Base-by-base conservation (phyloP, 805 yeast species). In the Huiozyma naganishii region DNA sequence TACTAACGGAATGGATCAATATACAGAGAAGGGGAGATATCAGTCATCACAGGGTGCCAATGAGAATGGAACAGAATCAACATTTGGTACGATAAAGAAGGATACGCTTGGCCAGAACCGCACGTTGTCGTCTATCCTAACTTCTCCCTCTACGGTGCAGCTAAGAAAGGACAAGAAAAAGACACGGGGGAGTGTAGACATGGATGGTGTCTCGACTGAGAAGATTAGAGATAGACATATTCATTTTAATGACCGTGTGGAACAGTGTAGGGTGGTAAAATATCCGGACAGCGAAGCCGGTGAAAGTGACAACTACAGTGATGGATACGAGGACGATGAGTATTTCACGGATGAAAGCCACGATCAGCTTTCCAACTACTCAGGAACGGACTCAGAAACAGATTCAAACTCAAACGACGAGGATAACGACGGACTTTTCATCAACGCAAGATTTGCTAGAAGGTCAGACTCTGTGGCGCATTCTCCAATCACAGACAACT, bases 241-340 rank as follows among this genome's bases (percentile, higher is more conserved):
- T 48, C 97, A 89, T 64, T 92, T 92, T 66, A 92, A 83, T 61
- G 94, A 87, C 59, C 78, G 88, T 43, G 99, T 92, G 30, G 89
- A 87, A 61, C 99, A 92, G 63, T 92, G 98, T 63, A 79, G 85
- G 48, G 89, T 95, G 0, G 59, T 89, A 73, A 40, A 64, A 55
- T 32, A 53, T 49, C 33, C 33, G 33, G 44, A 45, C 2, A 40
- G 46, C 32, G 45, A 44, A 32, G 45, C 47, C 2, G 40, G 46
- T 32, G 45, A 44, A 32, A 40, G 66, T 36, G 70, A 68, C n/a
- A 67, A 66, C 37, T 58, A 57, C 37, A 17, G 23, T 17, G 33
- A 11, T 2, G 33, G 33, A 9, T 9, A 30, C 4, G 33, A 2
- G n/a, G 33, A 30, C n/a, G 55, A 59, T 41, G 57, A 55, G n/a